phyloP scores from a whole-genome alignment of 2,329 filamentous ascomycete species.

The Beauveria rudraprayagi region DNA sequence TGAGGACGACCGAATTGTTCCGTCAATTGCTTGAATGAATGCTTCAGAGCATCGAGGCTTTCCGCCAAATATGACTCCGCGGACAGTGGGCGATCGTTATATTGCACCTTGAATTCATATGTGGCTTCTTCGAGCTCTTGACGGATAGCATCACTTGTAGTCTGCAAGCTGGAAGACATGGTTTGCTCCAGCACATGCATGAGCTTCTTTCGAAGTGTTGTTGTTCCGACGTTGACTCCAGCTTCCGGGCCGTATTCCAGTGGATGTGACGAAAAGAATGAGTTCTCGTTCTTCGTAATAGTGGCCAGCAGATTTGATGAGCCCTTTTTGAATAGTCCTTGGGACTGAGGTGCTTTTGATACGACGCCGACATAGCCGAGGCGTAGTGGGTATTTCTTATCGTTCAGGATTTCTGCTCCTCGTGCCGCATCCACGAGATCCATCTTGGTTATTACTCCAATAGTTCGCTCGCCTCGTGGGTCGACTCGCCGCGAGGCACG shows the following conservation, averaged over 20 bases:
- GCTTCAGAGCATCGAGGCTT: constrained; percentile 92
- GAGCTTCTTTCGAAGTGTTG: constrained; percentile 83
- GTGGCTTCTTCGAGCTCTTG: constrained; percentile 94
- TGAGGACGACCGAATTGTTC: constrained; percentile 83
- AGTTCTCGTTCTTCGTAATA: constrained; percentile 80
- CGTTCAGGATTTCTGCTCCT: constrained; percentile 69
- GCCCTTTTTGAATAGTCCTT: constrained; percentile 75
- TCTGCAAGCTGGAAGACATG: constrained; percentile 87
- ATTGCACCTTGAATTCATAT: constrained; percentile 99
- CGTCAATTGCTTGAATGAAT: constrained; percentile 90
- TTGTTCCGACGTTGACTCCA: constrained; percentile 71
- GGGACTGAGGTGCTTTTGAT: constrained; percentile 63
- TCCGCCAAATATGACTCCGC: constrained; percentile 96
- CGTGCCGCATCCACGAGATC: constrained; percentile 82
- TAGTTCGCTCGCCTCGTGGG: constrained; percentile 88
- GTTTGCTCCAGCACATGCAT: constrained; percentile 96
- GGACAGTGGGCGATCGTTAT: constrained; percentile 90
- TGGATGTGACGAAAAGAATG: constrained; percentile 79
- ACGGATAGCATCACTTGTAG: constrained; percentile 83
- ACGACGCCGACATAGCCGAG: constrained; percentile 95
- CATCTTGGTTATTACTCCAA: constrained; percentile 99
- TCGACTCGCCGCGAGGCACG: constrained; percentile 86
- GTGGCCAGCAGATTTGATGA: constrained; percentile 69
- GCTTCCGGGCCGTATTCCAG: constrained; percentile 67
- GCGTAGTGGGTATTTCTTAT: constrained; percentile 90